A percentile compares a stretch with the other conserved stretches of the same genome.
Evolutionary conservation across 768 basidiomycete species (phyloP).

Genomic region (Amanita rubescens): DNA sequence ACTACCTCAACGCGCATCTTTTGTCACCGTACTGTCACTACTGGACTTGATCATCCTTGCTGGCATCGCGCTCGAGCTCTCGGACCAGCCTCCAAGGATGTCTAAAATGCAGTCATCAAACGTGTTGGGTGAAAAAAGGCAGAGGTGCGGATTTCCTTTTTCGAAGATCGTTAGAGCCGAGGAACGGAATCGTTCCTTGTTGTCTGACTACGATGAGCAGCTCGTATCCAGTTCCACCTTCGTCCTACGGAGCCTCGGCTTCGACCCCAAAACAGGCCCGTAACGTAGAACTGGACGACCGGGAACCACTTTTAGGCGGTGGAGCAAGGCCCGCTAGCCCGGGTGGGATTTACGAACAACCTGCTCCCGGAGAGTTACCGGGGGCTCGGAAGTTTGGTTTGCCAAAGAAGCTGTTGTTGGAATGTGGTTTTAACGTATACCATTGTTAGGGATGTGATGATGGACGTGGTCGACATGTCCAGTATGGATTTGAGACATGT

Average conservation of each 20-base stretch:
- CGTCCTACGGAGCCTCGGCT: slow-evolving; percentile 8
- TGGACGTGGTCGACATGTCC: slow-evolving; percentile 41
- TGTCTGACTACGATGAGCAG: slow-evolving; percentile 34
- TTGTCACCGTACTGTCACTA: slow-evolving; percentile 17
- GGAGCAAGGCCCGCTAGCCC: slow-evolving; percentile 1
- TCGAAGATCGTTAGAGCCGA: not conserved
- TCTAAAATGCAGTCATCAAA: not conserved
- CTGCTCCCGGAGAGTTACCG: slow-evolving; percentile 33
- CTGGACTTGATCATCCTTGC: not conserved
- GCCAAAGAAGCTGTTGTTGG: slow-evolving; percentile 61
- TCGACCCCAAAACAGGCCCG: slow-evolving; percentile 24
- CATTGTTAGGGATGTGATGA: slow-evolving; percentile 61
- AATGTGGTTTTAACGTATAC: no score
- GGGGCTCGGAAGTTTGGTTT: slow-evolving; percentile 67
- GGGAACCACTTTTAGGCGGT: slow-evolving; percentile 54
- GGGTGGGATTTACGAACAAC: slow-evolving; percentile 41
- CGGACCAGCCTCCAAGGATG: not conserved
- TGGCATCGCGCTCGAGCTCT: not conserved
- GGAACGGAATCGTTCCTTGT: not conserved
- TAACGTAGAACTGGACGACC: slow-evolving; percentile 25
- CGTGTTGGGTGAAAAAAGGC: not conserved
- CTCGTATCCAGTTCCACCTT: slow-evolving; percentile 30
- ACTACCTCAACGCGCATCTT: slow-evolving; percentile 57
- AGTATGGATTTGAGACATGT: slow-evolving; percentile 52
- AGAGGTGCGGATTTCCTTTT: not conserved